A percentile compares a stretch with the other conserved stretches of the same genome.
These are phyloP conservation scores for Phytophthora sp. DNA, from an alignment of 352 stramenopile species.

Conservation along the genomic window DNA sequence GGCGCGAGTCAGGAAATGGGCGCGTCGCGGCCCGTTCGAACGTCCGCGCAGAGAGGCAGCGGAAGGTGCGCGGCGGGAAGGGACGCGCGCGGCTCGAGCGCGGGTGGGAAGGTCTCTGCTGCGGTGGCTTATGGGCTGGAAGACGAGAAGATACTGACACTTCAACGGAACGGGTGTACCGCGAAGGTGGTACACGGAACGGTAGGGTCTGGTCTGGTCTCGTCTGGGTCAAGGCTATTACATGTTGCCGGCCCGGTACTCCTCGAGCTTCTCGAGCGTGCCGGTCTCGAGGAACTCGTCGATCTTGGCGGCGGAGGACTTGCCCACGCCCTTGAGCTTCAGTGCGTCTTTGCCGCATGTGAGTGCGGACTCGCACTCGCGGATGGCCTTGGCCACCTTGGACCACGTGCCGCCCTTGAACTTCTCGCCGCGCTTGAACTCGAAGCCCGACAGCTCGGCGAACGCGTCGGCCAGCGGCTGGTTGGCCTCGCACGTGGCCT, in stretches of 20 bases:
- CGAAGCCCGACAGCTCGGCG: slow-evolving; percentile 81
- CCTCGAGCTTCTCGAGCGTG: slow-evolving; percentile 78
- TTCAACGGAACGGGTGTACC: neutral
- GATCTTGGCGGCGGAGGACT: slow-evolving; percentile 80
- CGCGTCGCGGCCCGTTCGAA: too few species aligned
- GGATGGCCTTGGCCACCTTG: slow-evolving; percentile 88
- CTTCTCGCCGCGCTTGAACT: slow-evolving; percentile 88
- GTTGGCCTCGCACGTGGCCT: slow-evolving; percentile 67
- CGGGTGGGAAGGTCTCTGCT: too few species aligned
- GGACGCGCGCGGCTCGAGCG: too few species aligned
- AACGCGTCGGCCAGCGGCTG: slow-evolving; percentile 78
- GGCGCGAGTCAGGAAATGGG: slow-evolving; percentile 12
- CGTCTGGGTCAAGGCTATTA: slow-evolving; percentile 40
- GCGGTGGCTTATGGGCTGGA: too few species aligned
- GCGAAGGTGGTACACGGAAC: neutral
- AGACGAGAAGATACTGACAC: neutral
- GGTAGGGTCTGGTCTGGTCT: too few species aligned
- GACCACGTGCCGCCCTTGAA: slow-evolving; percentile 90
- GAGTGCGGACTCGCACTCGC: slow-evolving; percentile 69
- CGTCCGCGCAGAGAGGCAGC: too few species aligned
- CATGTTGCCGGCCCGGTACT: slow-evolving; percentile 87
- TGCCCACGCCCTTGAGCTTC: slow-evolving; percentile 88
- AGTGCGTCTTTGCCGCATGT: slow-evolving; percentile 74
- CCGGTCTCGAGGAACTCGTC: slow-evolving; percentile 88
- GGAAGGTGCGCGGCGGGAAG: too few species aligned